Percentiles rank a stretch among this genome's conserved stretches.
These are phyloP conservation scores for Zymoseptoria ardabiliae DNA, from an alignment of 2,329 filamentous ascomycete species.

Conservation along the genomic window DNA sequence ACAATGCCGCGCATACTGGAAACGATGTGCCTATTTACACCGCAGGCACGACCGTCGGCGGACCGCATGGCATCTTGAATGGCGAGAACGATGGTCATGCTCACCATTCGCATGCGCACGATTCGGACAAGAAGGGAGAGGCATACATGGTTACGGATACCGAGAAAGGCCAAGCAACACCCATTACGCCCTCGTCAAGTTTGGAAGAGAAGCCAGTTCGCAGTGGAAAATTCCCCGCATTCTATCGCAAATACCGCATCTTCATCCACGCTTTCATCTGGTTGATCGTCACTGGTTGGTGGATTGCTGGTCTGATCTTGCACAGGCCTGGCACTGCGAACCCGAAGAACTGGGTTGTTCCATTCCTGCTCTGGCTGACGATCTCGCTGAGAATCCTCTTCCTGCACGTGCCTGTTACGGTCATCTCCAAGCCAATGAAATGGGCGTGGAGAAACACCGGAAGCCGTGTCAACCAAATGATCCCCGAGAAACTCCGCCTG, in stretches of 20 bases:
- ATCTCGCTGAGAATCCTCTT: constrained; percentile 68
- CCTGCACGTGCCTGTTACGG: constrained; percentile 61
- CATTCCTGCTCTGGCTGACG: constrained; percentile 72
- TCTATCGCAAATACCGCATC: constrained; percentile 43
- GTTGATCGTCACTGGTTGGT: constrained; percentile 50
- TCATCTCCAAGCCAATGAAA: constrained; percentile 60
- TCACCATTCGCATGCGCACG: constrained; percentile 10
- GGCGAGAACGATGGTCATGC: constrained; percentile 13
- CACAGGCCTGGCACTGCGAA: constrained; percentile 52
- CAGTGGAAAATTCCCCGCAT: constrained; percentile 21
- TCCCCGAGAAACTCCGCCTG: constrained; percentile 60
- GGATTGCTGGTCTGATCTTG: constrained; percentile 66
- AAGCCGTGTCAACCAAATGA: constrained; percentile 49
- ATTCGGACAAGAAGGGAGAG: constrained; percentile 14
- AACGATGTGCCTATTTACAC: constrained; percentile 16
- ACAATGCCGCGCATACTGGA: constrained; percentile 11
- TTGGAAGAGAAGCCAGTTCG: constrained; percentile 8
- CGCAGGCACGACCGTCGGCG: constrained; percentile 14
- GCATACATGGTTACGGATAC: constrained; percentile 14
- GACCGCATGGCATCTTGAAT: constrained; percentile 13
- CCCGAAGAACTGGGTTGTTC: constrained; percentile 67
- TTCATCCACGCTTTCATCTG: constrained; percentile 31
- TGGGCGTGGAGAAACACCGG: constrained; percentile 61
- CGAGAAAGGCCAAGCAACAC: constrained; percentile 15
- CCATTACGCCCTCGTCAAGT: constrained; percentile 11